Evolutionary conservation across 495 filamentous ascomycete genomes (phyloP).

Genomic region (Aspergillus nidulans): DNA sequence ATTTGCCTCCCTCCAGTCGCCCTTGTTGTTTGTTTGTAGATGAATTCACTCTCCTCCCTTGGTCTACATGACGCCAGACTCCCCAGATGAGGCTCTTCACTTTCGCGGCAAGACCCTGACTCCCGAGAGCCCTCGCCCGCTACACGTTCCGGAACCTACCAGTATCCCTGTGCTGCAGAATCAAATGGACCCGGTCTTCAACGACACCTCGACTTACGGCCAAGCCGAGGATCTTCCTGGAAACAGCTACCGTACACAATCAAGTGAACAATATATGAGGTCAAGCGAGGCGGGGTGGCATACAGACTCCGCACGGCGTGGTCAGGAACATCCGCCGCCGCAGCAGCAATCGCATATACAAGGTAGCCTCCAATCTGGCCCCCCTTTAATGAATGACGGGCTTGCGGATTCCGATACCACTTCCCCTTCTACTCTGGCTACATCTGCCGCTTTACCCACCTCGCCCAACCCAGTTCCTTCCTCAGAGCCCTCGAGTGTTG

Average conservation of each 20-base stretch:
- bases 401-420: slow-evolving; percentile 17
- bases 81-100: slow-evolving; percentile 59
- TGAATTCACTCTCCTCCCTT: slow-evolving; percentile 33
- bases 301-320: slow-evolving; percentile 23
- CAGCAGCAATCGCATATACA: slow-evolving; percentile 14
- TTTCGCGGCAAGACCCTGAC: slow-evolving; percentile 65
- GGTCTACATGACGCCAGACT: slow-evolving; percentile 59
- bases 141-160: slow-evolving; percentile 64
- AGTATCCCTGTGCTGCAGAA: slow-evolving; percentile 68
- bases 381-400: slow-evolving; percentile 14
- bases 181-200: slow-evolving; percentile 69
- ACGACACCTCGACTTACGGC: slow-evolving; percentile 58
- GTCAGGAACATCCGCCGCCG: slow-evolving; percentile 14
- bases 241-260: slow-evolving; percentile 9
- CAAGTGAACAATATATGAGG: slow-evolving; percentile 24
- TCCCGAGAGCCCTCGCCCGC: slow-evolving; percentile 66
- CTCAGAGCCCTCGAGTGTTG: slow-evolving; percentile 13
- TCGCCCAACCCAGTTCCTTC: slow-evolving; percentile 6
- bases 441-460: slow-evolving; percentile 13
- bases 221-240: slow-evolving; percentile 19
- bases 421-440: slow-evolving; percentile 19
- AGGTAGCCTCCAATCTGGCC: slow-evolving; percentile 27
- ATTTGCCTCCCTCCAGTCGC: slow-evolving; percentile 14
- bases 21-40: slow-evolving; percentile 31
- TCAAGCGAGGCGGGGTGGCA: slow-evolving; percentile 16